Base-by-base conservation (phyloP, 2,329 filamentous ascomycete genomes). In the Westerdykella ornata region DNA sequence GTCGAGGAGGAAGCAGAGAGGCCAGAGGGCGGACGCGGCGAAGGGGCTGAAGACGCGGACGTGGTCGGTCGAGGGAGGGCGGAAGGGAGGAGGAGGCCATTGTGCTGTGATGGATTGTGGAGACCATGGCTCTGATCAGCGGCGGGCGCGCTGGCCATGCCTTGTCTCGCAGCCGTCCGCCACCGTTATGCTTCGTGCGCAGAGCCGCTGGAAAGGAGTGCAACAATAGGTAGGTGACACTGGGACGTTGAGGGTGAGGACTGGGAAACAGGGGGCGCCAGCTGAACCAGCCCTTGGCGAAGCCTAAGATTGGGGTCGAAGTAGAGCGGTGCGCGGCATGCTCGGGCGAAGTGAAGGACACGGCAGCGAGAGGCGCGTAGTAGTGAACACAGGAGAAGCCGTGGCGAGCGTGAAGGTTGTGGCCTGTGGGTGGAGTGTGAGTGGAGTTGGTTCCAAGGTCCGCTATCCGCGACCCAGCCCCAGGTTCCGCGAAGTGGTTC, bases 1-100 rank as follows among this genome's bases (percentile, higher is more conserved):
- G 43, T 29, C 30, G 35, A 52, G 7, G 60, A 62, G 16, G 54
- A 47, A 45, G 52, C 56, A 35, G 59, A 60, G 46, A 59, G 39
- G 33, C 57, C 47, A 2, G 62, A 65, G 22, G 52, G 52, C 30
- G 62, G 61, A 42, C 61, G 60, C 37, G 53, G 53, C n/a, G 50
- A 50, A 35, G 52, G 56, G n/a, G 13, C 16, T 15, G 30, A 33
- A 19, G 54, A 39, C n/a, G 58, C 56, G 5, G 59, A 58, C 41
- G 59, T 46, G 9, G 60, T 50, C n/a, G 57, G 59, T 29, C 56
- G 53, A 26, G 59, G 55, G 29, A 60, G 48, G 38, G 59, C 54
- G 42, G 62, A 63, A 32, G 62, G 60, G 17, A 61, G 58, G 20
- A 65, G 54, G 26, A 42, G 55, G 46, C 38, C 43, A 39, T 38